Evolutionary conservation across 2,329 filamentous ascomycete genomes (phyloP), one percentile per base, ranked within the genome.

Genomic region (Aspergillus niger): DNA sequence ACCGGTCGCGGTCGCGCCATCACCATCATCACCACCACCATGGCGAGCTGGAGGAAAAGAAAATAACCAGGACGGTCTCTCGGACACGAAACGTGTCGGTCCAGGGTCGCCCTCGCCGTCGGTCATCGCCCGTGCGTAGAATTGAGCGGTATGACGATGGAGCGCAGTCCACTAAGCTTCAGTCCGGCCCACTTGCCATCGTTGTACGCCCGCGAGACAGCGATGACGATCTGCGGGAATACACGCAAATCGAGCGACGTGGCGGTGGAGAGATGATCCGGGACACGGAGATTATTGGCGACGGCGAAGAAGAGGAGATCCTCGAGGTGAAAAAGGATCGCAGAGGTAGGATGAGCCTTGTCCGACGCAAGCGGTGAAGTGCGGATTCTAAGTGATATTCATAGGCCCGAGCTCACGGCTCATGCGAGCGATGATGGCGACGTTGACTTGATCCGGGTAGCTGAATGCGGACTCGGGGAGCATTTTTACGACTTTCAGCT

Each of bases 261-360:
- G 71, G 73, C 28, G 71, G 74, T 26, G 70, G 75, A 49, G 73
- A 76, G 22, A 64, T 73, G 48, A 70, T 73, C 47, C 69, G 67
- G 20, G 66, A 71, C 20, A 73, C 70, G n/a, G 65, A 74, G 39
- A 69, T 76, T 17, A 72, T 77, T 61, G 73, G 72, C 36, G 63
- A 69, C 41, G 65, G 80, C 68, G 70, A 82, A 68, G 76, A 77
- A 41, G 78, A 83, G 54, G 85, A 87, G 61, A 77, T 88, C 5
- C 70, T 80, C 4, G 78, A 82, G 63, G 87, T 97, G 70, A 90
- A 92, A 80, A 92, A 90, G 83, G 92, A 97, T 80, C 89, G 89
- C 83, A 95, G 91, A 92, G 92, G 93, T 96, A 95, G 89, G 90
- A 88, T 95, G 87, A 66, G 68, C 59, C 63, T 74, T 65, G 67